Conservation (phyloP, 352 stramenopile species). For the Ophiocytium majus region DNA sequence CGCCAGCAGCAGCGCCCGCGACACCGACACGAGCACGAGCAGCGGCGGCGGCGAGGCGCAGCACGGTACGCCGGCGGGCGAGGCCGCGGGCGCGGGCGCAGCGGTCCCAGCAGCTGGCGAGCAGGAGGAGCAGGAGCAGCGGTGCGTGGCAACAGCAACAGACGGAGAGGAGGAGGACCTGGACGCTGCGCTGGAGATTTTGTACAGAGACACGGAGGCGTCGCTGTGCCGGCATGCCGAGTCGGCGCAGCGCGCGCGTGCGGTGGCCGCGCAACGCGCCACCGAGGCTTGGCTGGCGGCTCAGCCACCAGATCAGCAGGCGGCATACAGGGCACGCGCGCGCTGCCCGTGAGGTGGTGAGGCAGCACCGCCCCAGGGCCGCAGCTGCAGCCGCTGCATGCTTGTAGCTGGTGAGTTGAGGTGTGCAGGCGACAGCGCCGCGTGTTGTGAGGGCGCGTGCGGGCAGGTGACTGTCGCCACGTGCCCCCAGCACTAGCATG, state of each 20-base stretch:
- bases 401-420: too few relatives aligned
- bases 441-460: too few relatives aligned
- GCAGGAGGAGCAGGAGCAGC: neutral
- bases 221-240: neutral
- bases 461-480: too few relatives aligned
- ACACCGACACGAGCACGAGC: neutral
- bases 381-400: too few relatives aligned
- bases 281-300: conserved; percentile 11
- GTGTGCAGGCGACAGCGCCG: too few relatives aligned
- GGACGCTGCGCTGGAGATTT: neutral
- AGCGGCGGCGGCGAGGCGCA: neutral
- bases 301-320: neutral
- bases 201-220: neutral
- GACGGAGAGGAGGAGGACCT: neutral
- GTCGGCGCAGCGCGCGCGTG: neutral
- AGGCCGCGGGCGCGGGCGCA: neutral
- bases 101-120: neutral
- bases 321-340: neutral
- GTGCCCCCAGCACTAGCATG: too few relatives aligned
- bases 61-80: too few relatives aligned
- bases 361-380: too few relatives aligned
- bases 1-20: neutral
- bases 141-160: too few relatives aligned
- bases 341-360: too few relatives aligned
- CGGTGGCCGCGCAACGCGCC: neutral